Evolutionary conservation across 2,329 filamentous ascomycete genomes (phyloP).

Genomic region (Eurotiales sp.): DNA sequence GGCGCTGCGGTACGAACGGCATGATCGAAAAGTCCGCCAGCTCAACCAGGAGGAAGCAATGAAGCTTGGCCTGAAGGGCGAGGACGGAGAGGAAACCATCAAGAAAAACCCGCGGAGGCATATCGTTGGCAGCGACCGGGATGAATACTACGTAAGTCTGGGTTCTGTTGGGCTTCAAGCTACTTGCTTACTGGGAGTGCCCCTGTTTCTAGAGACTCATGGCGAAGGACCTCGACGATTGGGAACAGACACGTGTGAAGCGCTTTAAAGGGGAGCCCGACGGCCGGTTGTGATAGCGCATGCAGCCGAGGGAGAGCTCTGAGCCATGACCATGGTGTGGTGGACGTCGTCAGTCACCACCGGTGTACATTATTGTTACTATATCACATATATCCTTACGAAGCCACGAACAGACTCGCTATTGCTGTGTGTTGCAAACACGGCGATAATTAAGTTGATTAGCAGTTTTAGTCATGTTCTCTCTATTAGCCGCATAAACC

Average conservation of each 20-base stretch:
- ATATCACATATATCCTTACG: no score
- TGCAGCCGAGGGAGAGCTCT: no score
- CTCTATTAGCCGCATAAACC: no score
- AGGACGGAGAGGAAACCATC: conserved; percentile 75
- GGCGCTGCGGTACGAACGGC: conserved; percentile 86
- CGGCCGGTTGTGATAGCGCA: conserved; percentile 59
- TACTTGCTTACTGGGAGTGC: neutral
- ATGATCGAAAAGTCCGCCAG: conserved; percentile 85
- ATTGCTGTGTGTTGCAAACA: no score
- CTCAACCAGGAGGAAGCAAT: conserved; percentile 83
- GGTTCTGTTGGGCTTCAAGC: neutral
- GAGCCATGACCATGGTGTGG: no score
- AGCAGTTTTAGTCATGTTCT: no score
- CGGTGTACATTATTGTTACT: neutral
- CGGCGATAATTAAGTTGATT: no score
- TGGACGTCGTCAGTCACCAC: no score
- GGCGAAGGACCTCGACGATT: conserved; percentile 87
- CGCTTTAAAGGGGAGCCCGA: conserved; percentile 86
- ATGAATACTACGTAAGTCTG: conserved; percentile 45
- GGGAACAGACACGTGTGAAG: conserved; percentile 95
- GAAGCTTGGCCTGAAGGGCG: conserved; percentile 64
- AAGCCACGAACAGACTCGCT: no score
- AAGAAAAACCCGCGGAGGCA: conserved; percentile 43
- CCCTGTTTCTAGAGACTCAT: conserved; percentile 66
- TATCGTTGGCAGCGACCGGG: conserved; percentile 39